phyloP scores from a whole-genome alignment of 176 grass and related monocot species.

The Raddia distichophylla region DNA sequence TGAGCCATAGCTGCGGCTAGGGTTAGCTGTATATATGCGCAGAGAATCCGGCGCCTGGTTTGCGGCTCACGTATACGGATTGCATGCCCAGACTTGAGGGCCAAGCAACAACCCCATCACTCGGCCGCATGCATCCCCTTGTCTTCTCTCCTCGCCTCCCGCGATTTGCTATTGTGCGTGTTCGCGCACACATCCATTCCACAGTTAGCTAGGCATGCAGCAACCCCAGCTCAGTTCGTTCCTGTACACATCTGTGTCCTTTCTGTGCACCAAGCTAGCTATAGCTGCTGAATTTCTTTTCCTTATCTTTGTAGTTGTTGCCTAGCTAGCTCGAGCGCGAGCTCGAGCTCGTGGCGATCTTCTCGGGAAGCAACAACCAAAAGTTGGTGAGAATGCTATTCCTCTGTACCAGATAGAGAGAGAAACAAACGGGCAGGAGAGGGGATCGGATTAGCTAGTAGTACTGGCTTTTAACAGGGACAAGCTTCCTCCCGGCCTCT shows the following conservation, averaged over 20 bases:
- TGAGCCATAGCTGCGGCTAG: neutral
- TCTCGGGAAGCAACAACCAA: constrained; percentile 45
- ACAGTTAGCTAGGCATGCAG: neutral
- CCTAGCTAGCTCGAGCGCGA: neutral
- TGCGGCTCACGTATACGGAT: constrained; percentile 55
- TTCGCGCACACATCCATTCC: constrained; percentile 23
- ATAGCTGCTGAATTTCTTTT: constrained; percentile 21
- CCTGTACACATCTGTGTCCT: neutral
- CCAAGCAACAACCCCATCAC: constrained; percentile 64
- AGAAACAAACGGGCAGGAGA: neutral
- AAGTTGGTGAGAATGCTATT: constrained; percentile 86
- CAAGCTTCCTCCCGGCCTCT: constrained; percentile 61
- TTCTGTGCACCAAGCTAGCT: neutral
- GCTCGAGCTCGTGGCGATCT: constrained; percentile 26
- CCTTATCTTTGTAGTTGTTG: neutral
- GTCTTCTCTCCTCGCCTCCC: neutral
- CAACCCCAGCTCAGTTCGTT: neutral
- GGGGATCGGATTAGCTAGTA: neutral
- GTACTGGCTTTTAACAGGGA: constrained; percentile 71
- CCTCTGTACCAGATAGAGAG: constrained; percentile 54
- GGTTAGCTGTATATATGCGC: neutral
- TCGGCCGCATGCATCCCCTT: constrained; percentile 31
- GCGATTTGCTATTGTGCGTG: neutral
- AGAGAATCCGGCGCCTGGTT: constrained; percentile 54
- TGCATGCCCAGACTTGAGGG: constrained; percentile 63